These are phyloP conservation scores for Knufia petricola DNA, from an alignment of 2,329 filamentous ascomycete species.

Conservation along the genomic window DNA sequence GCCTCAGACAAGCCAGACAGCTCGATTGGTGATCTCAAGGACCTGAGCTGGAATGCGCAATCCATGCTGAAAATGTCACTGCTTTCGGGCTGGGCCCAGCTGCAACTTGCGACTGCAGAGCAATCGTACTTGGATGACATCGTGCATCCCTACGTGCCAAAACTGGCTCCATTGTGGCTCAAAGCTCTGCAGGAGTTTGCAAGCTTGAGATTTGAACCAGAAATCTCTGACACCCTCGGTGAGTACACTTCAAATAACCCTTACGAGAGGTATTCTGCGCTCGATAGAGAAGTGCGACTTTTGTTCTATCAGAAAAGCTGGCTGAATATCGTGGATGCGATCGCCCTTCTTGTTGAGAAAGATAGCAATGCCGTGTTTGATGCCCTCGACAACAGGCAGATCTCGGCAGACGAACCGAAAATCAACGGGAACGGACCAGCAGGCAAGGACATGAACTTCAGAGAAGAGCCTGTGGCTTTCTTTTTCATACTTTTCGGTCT, in stretches of 20 bases:
- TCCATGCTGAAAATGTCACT: constrained; percentile 98
- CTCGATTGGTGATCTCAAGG: constrained; percentile 77
- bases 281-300: constrained; percentile 87
- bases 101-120: constrained; percentile 89
- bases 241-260: constrained; percentile 74
- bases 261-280: constrained; percentile 85
- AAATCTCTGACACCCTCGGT: constrained; percentile 83
- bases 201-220: constrained; percentile 84
- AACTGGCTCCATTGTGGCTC: constrained; percentile 85
- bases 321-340: constrained; percentile 93
- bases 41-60: constrained; percentile 87
- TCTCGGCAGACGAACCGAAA: constrained; percentile 25
- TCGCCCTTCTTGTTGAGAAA: constrained; percentile 92
- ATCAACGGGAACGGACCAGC: constrained; percentile 13
- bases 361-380: constrained; percentile 98
- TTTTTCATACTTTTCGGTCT: constrained; percentile 98
- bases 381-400: constrained; percentile 74
- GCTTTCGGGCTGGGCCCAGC: constrained; percentile 91
- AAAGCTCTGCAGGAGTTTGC: constrained; percentile 90
- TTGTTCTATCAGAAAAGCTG: constrained; percentile 96
- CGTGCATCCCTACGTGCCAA: constrained; percentile 79
- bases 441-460: constrained; percentile 83
- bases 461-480: constrained; percentile 94
- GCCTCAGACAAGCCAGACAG: constrained; percentile 16
- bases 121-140: constrained; percentile 84